phyloP scores from a whole-genome alignment of 202 grass and related monocot genomes.

The Schoenoplectus tabernaemontani region DNA sequence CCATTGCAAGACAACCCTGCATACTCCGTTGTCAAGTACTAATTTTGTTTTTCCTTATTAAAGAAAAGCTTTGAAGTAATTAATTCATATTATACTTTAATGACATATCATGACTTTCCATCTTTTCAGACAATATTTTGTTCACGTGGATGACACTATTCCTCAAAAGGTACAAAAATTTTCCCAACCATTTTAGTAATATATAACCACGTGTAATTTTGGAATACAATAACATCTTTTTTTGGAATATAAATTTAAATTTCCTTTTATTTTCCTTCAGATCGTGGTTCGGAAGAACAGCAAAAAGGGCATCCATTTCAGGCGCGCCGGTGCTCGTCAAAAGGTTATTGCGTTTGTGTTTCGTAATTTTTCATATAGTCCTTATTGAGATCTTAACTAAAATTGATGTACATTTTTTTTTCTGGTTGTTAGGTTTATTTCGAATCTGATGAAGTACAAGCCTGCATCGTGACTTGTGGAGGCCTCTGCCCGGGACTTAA shows the following conservation, averaged over 20 bases:
- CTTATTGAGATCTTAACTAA: constrained; percentile 26
- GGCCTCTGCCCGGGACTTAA: constrained; percentile 95
- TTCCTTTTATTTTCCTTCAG: constrained; percentile 27
- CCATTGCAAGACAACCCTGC: constrained; percentile 94
- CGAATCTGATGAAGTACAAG: constrained; percentile 67
- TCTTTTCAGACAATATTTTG: constrained; percentile 83
- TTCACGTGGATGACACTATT: constrained; percentile 80
- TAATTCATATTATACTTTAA: background rate
- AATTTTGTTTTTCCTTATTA: constrained; percentile 14
- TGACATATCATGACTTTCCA: background rate
- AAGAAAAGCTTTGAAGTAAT: background rate
- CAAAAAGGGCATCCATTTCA: constrained; percentile 69
- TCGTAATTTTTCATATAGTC: background rate
- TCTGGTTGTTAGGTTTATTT: constrained; percentile 56
- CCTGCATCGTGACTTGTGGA: constrained; percentile 97
- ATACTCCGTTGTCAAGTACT: constrained; percentile 87
- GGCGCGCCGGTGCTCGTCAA: constrained; percentile 85
- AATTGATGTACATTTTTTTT: background rate
- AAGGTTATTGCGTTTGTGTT: constrained; percentile 37
- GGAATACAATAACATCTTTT: background rate
- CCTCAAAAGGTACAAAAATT: constrained; percentile 58
- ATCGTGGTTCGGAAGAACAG: constrained; percentile 75
- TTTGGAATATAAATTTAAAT: background rate
- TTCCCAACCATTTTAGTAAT: background rate
- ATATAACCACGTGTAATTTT: background rate